phyloP scores from a whole-genome alignment of 768 basidiomycete genomes.

The Macrolepiota fuliginosa region DNA sequence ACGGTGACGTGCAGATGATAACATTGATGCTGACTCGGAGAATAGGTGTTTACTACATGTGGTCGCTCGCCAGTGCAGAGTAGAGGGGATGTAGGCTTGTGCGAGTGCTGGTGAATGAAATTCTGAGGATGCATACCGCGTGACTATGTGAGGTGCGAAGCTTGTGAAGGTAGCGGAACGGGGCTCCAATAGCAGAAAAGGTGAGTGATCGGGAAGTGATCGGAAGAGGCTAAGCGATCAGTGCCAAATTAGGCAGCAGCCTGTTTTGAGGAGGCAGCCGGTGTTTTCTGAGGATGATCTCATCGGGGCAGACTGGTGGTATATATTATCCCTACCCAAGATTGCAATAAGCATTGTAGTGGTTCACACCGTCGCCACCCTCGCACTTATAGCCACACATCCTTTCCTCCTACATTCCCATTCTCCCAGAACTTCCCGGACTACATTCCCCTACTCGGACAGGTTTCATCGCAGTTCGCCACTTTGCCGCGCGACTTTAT shows the following conservation, averaged over 20 bases:
- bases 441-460: background rate
- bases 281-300: slow-evolving; percentile 4
- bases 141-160: background rate
- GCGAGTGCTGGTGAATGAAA: background rate
- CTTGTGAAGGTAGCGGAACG: background rate
- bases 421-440: background rate
- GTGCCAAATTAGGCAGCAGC: slow-evolving; percentile 3
- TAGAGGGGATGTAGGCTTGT: background rate
- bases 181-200: slow-evolving; percentile 8
- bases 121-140: background rate
- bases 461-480: background rate
- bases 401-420: background rate
- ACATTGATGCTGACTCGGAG: background rate
- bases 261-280: slow-evolving; percentile 2
- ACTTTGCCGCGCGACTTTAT: background rate
- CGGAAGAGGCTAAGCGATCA: background rate
- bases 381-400: background rate
- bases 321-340: slow-evolving; percentile 6
- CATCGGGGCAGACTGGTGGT: background rate
- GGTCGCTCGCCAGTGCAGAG: slow-evolving; percentile 56
- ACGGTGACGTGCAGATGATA: background rate
- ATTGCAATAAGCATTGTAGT: background rate
- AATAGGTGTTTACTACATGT: slow-evolving; percentile 83
- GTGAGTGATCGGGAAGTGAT: slow-evolving; percentile 7
- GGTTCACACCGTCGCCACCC: background rate